Evolutionary conservation across 257 asterid genomes (phyloP).

Genomic region (Rubia yunnanensis): DNA sequence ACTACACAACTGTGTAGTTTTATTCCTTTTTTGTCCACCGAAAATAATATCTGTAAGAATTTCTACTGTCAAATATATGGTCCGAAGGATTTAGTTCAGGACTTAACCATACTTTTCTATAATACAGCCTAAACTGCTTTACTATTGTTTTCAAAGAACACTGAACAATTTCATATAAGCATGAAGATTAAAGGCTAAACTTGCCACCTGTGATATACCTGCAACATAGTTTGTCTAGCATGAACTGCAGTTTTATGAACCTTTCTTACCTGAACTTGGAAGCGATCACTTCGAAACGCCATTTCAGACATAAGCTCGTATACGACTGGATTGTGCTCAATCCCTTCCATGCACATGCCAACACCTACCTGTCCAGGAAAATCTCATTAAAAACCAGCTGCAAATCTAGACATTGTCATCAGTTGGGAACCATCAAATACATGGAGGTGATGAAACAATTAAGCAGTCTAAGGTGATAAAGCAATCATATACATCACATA

Average conservation of each 20-base stretch:
- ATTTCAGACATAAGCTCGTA: slow-evolving; percentile 95
- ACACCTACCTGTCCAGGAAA: slow-evolving; percentile 67
- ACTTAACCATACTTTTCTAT: background rate
- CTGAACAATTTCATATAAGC: background rate
- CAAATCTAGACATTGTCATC: background rate
- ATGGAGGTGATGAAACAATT: background rate
- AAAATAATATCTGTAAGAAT: background rate
- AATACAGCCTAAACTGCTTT: background rate
- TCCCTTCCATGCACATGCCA: slow-evolving; percentile 99
- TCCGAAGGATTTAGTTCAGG: background rate
- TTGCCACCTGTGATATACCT: background rate
- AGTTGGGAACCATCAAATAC: background rate
- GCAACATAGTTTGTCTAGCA: background rate
- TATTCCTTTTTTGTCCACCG: too few species aligned
- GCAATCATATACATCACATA: background rate
- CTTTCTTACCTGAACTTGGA: slow-evolving; percentile 56
- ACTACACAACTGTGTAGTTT: too few species aligned
- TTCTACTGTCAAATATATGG: background rate
- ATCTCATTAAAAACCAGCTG: background rate
- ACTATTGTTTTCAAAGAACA: background rate
- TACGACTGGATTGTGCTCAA: slow-evolving; percentile 91
- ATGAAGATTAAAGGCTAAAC: background rate
- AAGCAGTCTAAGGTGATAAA: background rate
- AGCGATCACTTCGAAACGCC: slow-evolving; percentile 64
- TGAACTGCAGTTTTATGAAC: background rate